Base-by-base conservation (phyloP, 208 protist genomes). In the Acanthamoeba divionensis region DNA sequence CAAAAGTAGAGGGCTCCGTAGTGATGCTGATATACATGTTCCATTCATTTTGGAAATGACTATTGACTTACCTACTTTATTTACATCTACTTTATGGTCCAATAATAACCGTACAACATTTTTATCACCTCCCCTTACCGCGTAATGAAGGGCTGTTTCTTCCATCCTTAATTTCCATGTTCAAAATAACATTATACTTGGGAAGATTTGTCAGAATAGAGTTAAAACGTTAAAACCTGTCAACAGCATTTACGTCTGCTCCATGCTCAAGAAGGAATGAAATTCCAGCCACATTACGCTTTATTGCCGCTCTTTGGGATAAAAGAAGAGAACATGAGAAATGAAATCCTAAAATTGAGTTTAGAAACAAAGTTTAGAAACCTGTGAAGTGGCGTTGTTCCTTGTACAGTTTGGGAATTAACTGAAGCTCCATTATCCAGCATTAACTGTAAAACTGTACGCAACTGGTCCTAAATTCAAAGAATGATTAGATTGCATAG, bases 111-210 rank as follows among this genome's bases (percentile, higher is more conserved):
- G 55, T 26, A 88, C 80, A 1, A 88, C 29, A 12, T 65, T 47
- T 44, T 69, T 88, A n/a, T 69, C 60, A 7, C 80, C 80, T 9
- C 80, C 38, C 38, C 60, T 36, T 15, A 88, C 80, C 0, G 80
- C 80, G 57, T 88, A 88, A 26, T 88, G 80, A 41, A 88, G 57
- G 0, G 80, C 80, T 24, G 80, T 88, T 18, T 83, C 73, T 9
- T 54, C 73, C 5, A 54, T 83, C 50, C 73, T 83, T 47, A 18
- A 82, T 12, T 62, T 12, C 18, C 21, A 4, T 52, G 62, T 41
- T 69, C 13, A n/a, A 69, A 69, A n/a, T n/a, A 69, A 31, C 26
- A 69, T 31, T 10, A 69, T 13, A 69, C 6, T n/a, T n/a, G 0
- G 21, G 9, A 50, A 13, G 26, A 48, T 13, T n/a, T 33, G 13